Base-by-base conservation (phyloP, 257 asterid genomes). In the Sherardia arvensis region DNA sequence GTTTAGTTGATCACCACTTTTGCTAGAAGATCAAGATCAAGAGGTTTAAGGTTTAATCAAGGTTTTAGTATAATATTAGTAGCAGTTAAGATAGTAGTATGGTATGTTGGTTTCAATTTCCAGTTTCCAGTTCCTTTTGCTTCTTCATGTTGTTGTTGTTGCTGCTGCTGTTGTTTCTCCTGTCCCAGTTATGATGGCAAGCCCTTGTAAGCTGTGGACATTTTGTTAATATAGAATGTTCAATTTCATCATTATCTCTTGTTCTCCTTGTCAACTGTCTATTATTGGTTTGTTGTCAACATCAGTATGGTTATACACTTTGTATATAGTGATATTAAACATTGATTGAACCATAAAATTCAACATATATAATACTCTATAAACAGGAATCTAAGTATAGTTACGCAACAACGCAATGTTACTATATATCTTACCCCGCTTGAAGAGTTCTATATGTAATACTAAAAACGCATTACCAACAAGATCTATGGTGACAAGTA, bases 151-250 rank as follows among this genome's bases (percentile, higher is more conserved):
- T 49, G 4, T 20, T n/a, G n/a, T n/a, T n/a, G n/a, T n/a, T n/a
- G n/a, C n/a, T n/a, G n/a, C n/a, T 54, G 4, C 20, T 49, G 4
- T 20, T 49, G 26, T n/a, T 20, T 48, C 54, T 20, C 22, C 56
- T 49, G 56, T 4, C 51, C 51, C 51, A 17, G 51, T 6, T 43
- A 49, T 61, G 67, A 22, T 33, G 73, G 61, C 34, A 59, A 61
- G 26, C 56, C 56, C 12, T 63, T 62, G 66, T 70, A 69, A 53
- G 51, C 53, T 18, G 53, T 48, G 26, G 59, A 9, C 69, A 56
- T 47, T 61, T 57, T 64, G 70, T 64, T 56, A 43, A 70, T 70
- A 55, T 64, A 56, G 33, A 22, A 54, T 62, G 69, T 53, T 69
- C 51, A 55, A 27, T 21, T 55, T 23, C 29, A 21, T 38, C 65